phyloP scores from a whole-genome alignment of 2,329 filamentous ascomycete species.

The Hirsutella rhossiliensis region DNA sequence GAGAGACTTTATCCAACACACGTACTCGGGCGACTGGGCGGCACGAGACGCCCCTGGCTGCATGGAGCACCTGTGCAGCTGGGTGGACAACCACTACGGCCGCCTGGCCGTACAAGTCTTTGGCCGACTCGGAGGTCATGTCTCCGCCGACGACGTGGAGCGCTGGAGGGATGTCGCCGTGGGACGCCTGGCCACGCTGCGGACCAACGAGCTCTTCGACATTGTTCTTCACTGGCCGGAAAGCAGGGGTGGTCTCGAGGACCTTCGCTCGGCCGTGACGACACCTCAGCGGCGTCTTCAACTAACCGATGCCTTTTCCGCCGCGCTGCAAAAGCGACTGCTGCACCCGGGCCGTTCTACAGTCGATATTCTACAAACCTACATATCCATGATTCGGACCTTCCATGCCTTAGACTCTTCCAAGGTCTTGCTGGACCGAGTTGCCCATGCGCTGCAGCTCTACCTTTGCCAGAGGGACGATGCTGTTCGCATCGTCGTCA shows the following conservation, averaged over 20 bases:
- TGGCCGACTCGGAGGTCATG: slow-evolving; percentile 27
- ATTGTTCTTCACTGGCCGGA: slow-evolving; percentile 66
- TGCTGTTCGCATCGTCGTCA: slow-evolving; percentile 66
- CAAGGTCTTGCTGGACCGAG: slow-evolving; percentile 63
- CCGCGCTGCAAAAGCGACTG: slow-evolving; percentile 51
- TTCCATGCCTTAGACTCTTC: slow-evolving; percentile 67
- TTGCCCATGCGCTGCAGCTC: slow-evolving; percentile 60
- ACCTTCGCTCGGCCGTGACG: slow-evolving; percentile 59
- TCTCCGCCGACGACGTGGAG: slow-evolving; percentile 45
- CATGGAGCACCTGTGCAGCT: slow-evolving; percentile 47
- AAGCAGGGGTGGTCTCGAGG: slow-evolving; percentile 59
- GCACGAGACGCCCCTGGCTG: slow-evolving; percentile 25
- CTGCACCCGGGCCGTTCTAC: slow-evolving; percentile 68
- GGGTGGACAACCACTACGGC: slow-evolving; percentile 57
- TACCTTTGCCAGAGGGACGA: slow-evolving; percentile 69
- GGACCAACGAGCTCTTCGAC: slow-evolving; percentile 64
- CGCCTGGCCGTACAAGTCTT: slow-evolving; percentile 53
- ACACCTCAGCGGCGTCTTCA: slow-evolving; percentile 56
- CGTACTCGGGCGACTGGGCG: slow-evolving; percentile 52
- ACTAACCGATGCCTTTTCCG: slow-evolving; percentile 57
- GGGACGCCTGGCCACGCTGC: slow-evolving; percentile 53
- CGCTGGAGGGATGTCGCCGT: slow-evolving; percentile 62
- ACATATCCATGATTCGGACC: slow-evolving; percentile 67
- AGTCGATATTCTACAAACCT: slow-evolving; percentile 61
- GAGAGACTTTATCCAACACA: slow-evolving; percentile 46